These are phyloP conservation scores for Aphanoascus verrucosus DNA, from an alignment of 2,329 filamentous ascomycete genomes.

Conservation along the genomic window DNA sequence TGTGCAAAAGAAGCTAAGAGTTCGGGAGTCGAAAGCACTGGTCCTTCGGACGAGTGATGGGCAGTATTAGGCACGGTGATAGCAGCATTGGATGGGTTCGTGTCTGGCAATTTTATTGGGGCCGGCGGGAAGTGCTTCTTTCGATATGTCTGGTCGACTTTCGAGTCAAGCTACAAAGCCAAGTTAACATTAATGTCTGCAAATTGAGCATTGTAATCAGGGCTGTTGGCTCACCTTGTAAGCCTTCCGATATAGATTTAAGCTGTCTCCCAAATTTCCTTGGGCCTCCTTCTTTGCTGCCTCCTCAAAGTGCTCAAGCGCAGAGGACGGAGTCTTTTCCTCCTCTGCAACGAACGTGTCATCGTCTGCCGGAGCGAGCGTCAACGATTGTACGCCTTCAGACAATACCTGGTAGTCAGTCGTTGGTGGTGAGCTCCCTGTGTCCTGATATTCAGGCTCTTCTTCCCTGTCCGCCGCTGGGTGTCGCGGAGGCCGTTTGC, in stretches of 20 bases:
- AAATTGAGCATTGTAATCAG: background rate
- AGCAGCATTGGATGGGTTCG: conserved; percentile 42
- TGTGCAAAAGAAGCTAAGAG: conserved; percentile 66
- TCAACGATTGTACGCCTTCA: conserved; percentile 30
- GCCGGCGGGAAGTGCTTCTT: conserved; percentile 78
- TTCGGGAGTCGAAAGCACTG: conserved; percentile 47
- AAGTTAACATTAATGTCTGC: background rate
- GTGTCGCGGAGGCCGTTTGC: conserved; percentile 33
- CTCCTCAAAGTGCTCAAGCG: conserved; percentile 83
- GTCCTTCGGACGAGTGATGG: conserved; percentile 47
- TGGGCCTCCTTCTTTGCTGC: conserved; percentile 80
- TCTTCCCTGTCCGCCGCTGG: conserved; percentile 31
- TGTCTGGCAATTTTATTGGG: conserved; percentile 39
- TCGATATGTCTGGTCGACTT: conserved; percentile 76
- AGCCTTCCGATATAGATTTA: conserved; percentile 78
- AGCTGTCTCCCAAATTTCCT: conserved; percentile 78
- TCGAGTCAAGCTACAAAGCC: conserved; percentile 59
- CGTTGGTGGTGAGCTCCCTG: background rate
- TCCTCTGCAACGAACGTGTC: conserved; percentile 29
- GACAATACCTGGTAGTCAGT: conserved; percentile 21
- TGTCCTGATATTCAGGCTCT: conserved; percentile 23
- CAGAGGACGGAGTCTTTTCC: conserved; percentile 53
- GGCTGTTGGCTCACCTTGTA: conserved; percentile 56
- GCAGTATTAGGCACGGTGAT: conserved; percentile 44
- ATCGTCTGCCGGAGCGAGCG: conserved; percentile 26